Base-by-base conservation (phyloP, 2,329 filamentous ascomycete genomes). In the Cladophialophora psammophila region DNA sequence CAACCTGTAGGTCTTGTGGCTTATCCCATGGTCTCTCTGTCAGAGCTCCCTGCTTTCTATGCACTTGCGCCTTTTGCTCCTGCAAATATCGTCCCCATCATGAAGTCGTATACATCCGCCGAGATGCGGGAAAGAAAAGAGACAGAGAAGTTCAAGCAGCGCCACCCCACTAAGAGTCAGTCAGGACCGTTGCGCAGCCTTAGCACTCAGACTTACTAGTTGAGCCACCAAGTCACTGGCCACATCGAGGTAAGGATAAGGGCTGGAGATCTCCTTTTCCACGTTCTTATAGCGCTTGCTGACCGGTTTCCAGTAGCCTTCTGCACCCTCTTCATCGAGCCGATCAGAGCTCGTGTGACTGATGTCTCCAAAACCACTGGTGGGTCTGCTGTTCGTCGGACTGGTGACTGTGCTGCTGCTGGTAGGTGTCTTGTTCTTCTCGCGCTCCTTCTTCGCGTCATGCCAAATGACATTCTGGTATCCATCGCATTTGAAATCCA, bases 401-500 rank as follows among this genome's bases (percentile, higher is more conserved):
- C 31, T 82, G 74, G 72, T 81, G 76, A 71, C 81, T 76, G 66
- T 81, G 78, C 71, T 82, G 79, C 18, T 79, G 76, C 18, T 68
- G 53, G 45, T 63, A 6, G 69, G 60, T 31, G 60, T 57, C 55
- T 68, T 69, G 50, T 63, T 64, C 40, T 69, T 64, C 2, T 72
- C 65, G 15, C 75, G 18, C 73, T 82, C 59, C 90, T 68, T 71
- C 61, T 67, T 73, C 31, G 45, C 45, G 57, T 72, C 69, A 40
- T 71, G 69, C 71, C 71, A 82, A 71, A 90, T 88, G 57, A 94
- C 90, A 63, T 95, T 92, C 81, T 99, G 95, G 80, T 99, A 99
- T 20, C 95, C 95, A 13, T 95, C 94, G 78, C 94, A 98, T 78
- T 97, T 98, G 84, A 99, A 99, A 78, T 99, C 95, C 57, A 99